A percentile compares a stretch with the other conserved stretches of the same genome.
Evolutionary conservation across 1,139 yeast genomes (phyloP).

Genomic region (Pneumocystis wakefieldiae): DNA sequence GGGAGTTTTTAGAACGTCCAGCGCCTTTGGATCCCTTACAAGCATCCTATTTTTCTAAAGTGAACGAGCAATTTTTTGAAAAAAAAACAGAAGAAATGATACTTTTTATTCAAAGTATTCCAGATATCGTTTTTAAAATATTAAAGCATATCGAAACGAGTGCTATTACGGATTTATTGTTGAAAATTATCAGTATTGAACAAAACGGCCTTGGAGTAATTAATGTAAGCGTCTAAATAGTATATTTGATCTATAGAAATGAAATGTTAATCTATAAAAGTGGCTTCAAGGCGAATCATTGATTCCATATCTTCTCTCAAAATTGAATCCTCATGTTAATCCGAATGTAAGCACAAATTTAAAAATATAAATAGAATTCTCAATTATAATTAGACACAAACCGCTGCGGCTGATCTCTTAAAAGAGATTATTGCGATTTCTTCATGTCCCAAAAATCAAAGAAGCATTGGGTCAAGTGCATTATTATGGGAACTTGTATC

Average conservation of each 20-base stretch:
- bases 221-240: slow-evolving; percentile 23
- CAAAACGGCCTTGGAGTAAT: slow-evolving; percentile 41
- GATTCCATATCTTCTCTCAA: slow-evolving; percentile 6
- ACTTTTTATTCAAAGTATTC: slow-evolving; percentile 50
- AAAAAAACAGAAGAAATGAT: slow-evolving; percentile 80
- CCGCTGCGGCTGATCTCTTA: slow-evolving; percentile 88
- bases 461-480: slow-evolving; percentile 93
- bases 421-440: slow-evolving; percentile 89
- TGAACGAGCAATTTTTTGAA: slow-evolving; percentile 81
- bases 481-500: slow-evolving; percentile 78
- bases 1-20: slow-evolving; percentile 59
- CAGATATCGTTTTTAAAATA: slow-evolving; percentile 50
- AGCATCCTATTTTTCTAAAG: slow-evolving; percentile 83
- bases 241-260: neutral
- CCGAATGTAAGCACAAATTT: slow-evolving; percentile 25
- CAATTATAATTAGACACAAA: slow-evolving; percentile 41
- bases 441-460: slow-evolving; percentile 71
- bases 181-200: slow-evolving; percentile 68
- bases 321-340: slow-evolving; percentile 8
- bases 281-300: slow-evolving; percentile 12
- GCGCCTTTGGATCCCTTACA: slow-evolving; percentile 56
- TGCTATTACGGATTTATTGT: slow-evolving; percentile 68
- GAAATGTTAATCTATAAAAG: neutral
- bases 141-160: slow-evolving; percentile 71
- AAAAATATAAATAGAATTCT: slow-evolving; percentile 30